Percentiles rank a stretch among this genome's conserved stretches.
These are phyloP conservation scores for Athelia psychrophila DNA, from an alignment of 1,284 basidiomycete species.

Conservation along the genomic window DNA sequence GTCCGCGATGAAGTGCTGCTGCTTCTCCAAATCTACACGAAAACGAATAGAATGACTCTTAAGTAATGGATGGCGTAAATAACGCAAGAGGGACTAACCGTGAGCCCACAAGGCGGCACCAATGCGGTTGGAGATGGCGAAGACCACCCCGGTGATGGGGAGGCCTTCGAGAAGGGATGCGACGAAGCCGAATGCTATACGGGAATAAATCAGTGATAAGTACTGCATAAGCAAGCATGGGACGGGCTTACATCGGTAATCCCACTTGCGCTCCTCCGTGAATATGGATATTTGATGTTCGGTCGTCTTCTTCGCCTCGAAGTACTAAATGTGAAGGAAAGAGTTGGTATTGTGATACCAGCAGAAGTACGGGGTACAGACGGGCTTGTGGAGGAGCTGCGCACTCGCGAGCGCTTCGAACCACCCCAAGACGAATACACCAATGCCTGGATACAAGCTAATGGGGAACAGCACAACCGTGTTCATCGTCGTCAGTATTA, in stretches of 20 bases:
- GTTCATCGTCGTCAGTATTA: not conserved
- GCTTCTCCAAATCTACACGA: constrained; percentile 68
- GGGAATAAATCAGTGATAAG: not conserved
- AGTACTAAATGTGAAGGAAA: constrained; percentile 52
- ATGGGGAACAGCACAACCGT: constrained; percentile 70
- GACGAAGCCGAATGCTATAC: constrained; percentile 74
- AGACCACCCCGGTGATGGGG: constrained; percentile 75
- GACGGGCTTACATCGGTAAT: constrained; percentile 61
- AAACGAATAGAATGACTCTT: not conserved
- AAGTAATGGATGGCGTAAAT: constrained; percentile 3
- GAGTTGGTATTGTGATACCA: constrained; percentile 1
- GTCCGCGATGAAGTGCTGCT: constrained; percentile 61
- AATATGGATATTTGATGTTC: constrained; percentile 65
- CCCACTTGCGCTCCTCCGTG: constrained; percentile 86
- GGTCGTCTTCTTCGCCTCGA: constrained; percentile 79
- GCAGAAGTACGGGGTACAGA: constrained; percentile 25
- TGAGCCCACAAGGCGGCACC: constrained; percentile 92
- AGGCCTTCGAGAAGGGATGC: constrained; percentile 77
- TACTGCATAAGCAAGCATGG: not conserved
- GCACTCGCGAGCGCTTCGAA: constrained; percentile 71
- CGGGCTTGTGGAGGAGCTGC: constrained; percentile 66
- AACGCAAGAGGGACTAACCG: constrained; percentile 36
- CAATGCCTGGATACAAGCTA: constrained; percentile 68
- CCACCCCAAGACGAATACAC: constrained; percentile 60
- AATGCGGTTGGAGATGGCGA: constrained; percentile 82